Evolutionary conservation across 768 basidiomycete species (phyloP).

Genomic region (Mycena crocata): DNA sequence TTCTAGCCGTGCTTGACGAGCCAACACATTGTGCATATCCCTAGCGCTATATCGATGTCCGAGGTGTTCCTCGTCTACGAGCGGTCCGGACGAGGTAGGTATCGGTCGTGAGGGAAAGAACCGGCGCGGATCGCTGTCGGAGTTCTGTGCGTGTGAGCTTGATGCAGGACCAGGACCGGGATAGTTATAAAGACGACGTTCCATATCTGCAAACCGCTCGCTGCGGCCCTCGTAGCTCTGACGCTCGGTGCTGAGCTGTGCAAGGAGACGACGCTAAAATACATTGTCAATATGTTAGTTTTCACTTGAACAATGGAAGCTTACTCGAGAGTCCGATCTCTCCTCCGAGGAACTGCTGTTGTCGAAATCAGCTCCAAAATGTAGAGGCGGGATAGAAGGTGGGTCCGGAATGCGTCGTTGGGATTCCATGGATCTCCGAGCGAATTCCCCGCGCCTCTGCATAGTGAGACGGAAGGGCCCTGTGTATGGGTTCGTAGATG

Average conservation of each 20-base stretch:
- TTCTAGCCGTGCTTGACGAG: conserved; percentile 32
- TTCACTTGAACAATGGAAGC: not conserved
- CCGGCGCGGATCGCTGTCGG: conserved; percentile 23
- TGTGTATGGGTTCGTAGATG: conserved; percentile 50
- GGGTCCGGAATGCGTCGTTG: conserved; percentile 33
- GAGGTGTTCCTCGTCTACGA: conserved; percentile 1
- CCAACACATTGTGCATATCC: conserved; percentile 36
- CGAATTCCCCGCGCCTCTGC: conserved; percentile 45
- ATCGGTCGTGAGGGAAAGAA: conserved; percentile 25
- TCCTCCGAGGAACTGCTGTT: not conserved
- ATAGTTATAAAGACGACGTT: conserved; percentile 26
- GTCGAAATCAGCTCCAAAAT: conserved; percentile 45
- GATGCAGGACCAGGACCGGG: conserved; percentile 21
- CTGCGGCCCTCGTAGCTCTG: conserved; percentile 3
- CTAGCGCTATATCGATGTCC: conserved; percentile 29
- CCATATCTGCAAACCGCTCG: conserved; percentile 17
- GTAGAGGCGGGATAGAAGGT: conserved; percentile 52
- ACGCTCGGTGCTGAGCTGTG: conserved; percentile 8
- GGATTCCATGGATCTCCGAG: conserved; percentile 18
- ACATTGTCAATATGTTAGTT: not conserved
- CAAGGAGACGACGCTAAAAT: conserved; percentile 8
- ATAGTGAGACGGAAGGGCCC: conserved; percentile 64
- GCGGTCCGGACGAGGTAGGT: conserved; percentile 6
- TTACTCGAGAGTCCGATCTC: conserved; percentile 20
- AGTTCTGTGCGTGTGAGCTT: conserved; percentile 5